These are phyloP conservation scores for Oryza officinalis DNA, from an alignment of 176 grass and related monocot species.

Conservation along the genomic window DNA sequence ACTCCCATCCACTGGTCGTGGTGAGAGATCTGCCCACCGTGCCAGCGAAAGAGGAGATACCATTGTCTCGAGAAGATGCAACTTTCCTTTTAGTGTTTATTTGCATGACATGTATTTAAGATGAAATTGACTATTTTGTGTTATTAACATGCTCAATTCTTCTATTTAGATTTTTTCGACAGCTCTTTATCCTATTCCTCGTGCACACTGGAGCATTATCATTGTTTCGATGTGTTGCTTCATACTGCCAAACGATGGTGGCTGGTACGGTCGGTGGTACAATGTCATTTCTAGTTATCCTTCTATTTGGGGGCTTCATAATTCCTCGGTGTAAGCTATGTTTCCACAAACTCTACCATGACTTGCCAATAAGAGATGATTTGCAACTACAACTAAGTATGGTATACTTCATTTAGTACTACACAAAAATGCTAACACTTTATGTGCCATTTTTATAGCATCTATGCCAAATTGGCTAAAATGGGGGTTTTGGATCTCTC, in stretches of 20 bases:
- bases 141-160: not conserved
- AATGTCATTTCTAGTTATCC: conserved; percentile 20
- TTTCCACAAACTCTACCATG: not conserved
- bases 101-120: no score
- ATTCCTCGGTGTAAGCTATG: conserved; percentile 60
- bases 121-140: not conserved
- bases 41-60: no score
- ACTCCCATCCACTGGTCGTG: no score
- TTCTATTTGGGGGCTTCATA: conserved; percentile 77
- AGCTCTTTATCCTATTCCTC: conserved; percentile 63
- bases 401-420: not conserved
- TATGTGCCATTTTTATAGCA: conserved; percentile 21
- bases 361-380: no score
- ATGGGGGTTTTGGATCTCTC: conserved; percentile 94
- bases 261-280: conserved; percentile 37
- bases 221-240: conserved; percentile 61
- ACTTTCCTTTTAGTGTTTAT: no score
- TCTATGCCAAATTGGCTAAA: conserved; percentile 78
- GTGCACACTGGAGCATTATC: conserved; percentile 57
- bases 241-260: conserved; percentile 57
- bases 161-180: conserved; percentile 58
- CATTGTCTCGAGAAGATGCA: no score
- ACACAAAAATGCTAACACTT: no score
- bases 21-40: no score
- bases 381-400: no score